phyloP scores from a whole-genome alignment of 163 green algal species.

The Chlorella variabilis region DNA sequence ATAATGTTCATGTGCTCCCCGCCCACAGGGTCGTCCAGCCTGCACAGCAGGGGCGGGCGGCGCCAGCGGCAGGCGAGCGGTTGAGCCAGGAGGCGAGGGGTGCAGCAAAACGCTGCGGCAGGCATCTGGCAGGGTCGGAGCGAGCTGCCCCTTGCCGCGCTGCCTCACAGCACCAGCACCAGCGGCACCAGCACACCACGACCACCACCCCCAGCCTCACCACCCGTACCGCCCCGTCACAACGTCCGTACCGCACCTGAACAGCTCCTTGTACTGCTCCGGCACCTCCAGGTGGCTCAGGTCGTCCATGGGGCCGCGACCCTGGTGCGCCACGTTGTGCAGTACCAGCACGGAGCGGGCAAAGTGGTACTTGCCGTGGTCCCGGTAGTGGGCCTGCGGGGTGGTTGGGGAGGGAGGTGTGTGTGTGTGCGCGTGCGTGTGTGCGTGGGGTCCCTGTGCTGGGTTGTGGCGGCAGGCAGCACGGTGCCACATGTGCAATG shows the following conservation, averaged over 20 bases:
- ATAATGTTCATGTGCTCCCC: slow-evolving; percentile 99
- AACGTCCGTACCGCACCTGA: slow-evolving; percentile 41
- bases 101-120: no score
- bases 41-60: background rate
- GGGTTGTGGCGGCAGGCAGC: no score
- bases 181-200: no score
- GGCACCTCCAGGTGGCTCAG: slow-evolving; percentile 76
- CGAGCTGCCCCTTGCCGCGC: no score
- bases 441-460: no score
- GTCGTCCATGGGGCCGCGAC: slow-evolving; percentile 71
- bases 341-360: slow-evolving; percentile 92
- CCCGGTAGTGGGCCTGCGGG: slow-evolving; percentile 94
- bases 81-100: no score
- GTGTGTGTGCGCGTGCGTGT: background rate
- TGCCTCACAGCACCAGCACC: no score
- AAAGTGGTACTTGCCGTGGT: slow-evolving; percentile 92
- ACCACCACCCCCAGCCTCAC: background rate
- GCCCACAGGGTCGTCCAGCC: slow-evolving; percentile 93
- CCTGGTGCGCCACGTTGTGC: slow-evolving; percentile 98
- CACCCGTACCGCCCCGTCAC: no score
- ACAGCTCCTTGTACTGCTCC: slow-evolving; percentile 69
- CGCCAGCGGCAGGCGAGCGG: background rate
- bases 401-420: no score
- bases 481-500: no score
- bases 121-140: no score